Evolutionary conservation across 805 yeast species (phyloP).

Genomic region (Yamadazyma paraphyllophila): DNA sequence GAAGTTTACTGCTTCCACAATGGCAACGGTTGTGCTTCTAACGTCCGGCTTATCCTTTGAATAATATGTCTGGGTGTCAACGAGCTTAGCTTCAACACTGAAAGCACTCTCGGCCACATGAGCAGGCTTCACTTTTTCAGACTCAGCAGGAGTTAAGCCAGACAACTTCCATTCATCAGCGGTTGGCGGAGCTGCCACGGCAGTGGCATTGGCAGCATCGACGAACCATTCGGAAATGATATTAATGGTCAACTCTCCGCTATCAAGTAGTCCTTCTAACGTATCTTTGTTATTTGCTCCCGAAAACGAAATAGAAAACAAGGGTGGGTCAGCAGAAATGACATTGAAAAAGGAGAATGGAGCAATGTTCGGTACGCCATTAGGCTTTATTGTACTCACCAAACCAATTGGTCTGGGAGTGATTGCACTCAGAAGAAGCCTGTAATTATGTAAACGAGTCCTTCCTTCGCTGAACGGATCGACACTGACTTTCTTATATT

Average conservation of each 20-base stretch:
- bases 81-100: constrained; percentile 53
- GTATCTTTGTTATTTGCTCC: constrained; percentile 49
- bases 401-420: constrained; percentile 64
- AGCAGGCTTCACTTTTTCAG: constrained; percentile 48
- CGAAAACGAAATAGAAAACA: constrained; percentile 51
- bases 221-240: constrained; percentile 62
- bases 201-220: constrained; percentile 58
- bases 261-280: constrained; percentile 45
- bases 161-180: constrained; percentile 55
- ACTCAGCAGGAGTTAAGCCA: constrained; percentile 49
- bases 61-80: constrained; percentile 43
- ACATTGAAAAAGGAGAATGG: constrained; percentile 59
- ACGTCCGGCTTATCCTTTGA: constrained; percentile 36
- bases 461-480: constrained; percentile 49
- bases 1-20: constrained; percentile 57
- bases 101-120: constrained; percentile 64
- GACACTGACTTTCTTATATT: constrained; percentile 36
- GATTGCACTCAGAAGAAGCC: constrained; percentile 49
- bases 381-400: constrained; percentile 44
- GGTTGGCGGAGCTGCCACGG: constrained; percentile 46
- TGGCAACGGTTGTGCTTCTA: constrained; percentile 36
- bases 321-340: constrained; percentile 55
- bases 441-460: constrained; percentile 45
- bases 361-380: constrained; percentile 50
- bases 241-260: constrained; percentile 54